Evolutionary conservation across 208 protist species (phyloP), one percentile per base, ranked within the genome.

Genomic region (Leishmania guyanensis): DNA sequence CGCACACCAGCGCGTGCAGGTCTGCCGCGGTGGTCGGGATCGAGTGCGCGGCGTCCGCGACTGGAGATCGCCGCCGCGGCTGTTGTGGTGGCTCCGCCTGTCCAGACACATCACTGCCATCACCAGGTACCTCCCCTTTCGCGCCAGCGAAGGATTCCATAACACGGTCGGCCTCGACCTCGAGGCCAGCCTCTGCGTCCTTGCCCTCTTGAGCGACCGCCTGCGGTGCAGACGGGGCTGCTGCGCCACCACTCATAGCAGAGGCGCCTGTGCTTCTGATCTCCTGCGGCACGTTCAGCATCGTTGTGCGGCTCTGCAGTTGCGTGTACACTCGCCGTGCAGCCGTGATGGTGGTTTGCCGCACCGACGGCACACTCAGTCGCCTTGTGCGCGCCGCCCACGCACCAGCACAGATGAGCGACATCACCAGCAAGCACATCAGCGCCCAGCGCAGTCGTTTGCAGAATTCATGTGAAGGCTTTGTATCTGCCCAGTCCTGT

Each of bases 241-340:
- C 29, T 29, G 72, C 9, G 51, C 36, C 51, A n/a, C 46, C 29
- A 10, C 73, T 60, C 4, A 26, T 48, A 43, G 48, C 69, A 3
- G n/a, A 51, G 0, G 33, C 26, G 20, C 51, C 29, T 53, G 33
- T 60, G 1, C 56, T 50, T n/a, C 36, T 10, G 64, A 86, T 86
- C 56, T 86, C 82, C 17, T 50, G 53, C 26, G 82, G 82, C 29
- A 86, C 56, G 56, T 50, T 26, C 29, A 86, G 71, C 10, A 79
- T 43, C 3, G 74, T 36, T 26, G 82, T 71, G 74, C 73, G 72
- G 36, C 53, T 78, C 54, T 77, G 78, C n/a, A 82, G 36, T 17
- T 64, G 53, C 33, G 46, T 20, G 66, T 86, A 79, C 1, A 86
- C 48, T 1, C 51, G 72, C n/a, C 36, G 75, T 9, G n/a, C 77